Evolutionary conservation across 116 monocot genomes (phyloP), one percentile per base, ranked within the genome.

Genomic region (Dioscorea cayenensis): DNA sequence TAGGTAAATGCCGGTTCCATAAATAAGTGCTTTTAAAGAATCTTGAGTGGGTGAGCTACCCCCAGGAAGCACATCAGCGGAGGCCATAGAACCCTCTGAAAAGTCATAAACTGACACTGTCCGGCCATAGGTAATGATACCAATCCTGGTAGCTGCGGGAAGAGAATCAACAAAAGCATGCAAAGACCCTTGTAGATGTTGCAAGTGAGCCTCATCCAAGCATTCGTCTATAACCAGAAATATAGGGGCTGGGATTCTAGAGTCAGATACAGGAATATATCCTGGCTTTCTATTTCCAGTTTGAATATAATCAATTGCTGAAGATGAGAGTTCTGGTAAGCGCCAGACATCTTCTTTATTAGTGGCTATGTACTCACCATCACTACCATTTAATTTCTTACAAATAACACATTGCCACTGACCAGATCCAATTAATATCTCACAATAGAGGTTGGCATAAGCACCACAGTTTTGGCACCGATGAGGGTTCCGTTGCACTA

Each of bases 101-200:
- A 97, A 97, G 82, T 97, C 97, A 84, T 93, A 97, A 32, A 97
- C 79, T 28, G 97, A 97, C 19, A 97, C 87, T 25, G 94, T 93
- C n/a, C 93, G 84, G 0, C 97, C 94, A 84, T 90, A 97, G 16
- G 93, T 70, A 51, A 97, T 88, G 22, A 97, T 81, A 20, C 97
- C 94, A 37, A 97, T 76, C 69, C 93, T 90, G 14, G 86, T 84
- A 13, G 88, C 85, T 13, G 71, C 76, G 19, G 90, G 82, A 64
- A 97, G 88, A 22, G 97, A 93, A 72, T 97, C 94, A 20, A 97
- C 84, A 78, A 97, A 93, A 71, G 97, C 97, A 83, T 97, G 97
- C 61, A 97, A 79, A 55, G 97, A 97, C 0, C 93, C 89, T 71
- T 97, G 97, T 51, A 97, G 78, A 78, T 97, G 97, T 49, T 88